phyloP scores from a whole-genome alignment of 164 flowering plant genomes.

The Aristolochia contorta region DNA sequence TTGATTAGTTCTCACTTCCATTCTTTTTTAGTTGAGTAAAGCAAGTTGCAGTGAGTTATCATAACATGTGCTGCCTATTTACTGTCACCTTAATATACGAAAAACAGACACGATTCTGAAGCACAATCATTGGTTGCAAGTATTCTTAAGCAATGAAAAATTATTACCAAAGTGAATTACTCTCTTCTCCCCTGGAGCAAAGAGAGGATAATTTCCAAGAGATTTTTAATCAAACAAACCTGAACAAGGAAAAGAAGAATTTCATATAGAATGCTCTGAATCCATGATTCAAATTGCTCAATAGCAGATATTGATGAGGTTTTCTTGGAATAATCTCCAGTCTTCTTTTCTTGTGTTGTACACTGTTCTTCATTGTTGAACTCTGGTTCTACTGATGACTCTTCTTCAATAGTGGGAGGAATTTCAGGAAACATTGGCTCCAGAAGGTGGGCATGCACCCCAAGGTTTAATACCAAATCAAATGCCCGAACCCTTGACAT shows the following conservation, averaged over 20 bases:
- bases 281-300: conserved; percentile 80
- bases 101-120: no score
- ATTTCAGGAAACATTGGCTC: conserved; percentile 69
- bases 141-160: no score
- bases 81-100: no score
- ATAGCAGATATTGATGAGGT: conserved; percentile 43
- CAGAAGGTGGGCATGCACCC: conserved; percentile 92
- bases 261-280: conserved; percentile 75
- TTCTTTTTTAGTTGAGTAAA: no score
- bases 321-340: conserved; percentile 27
- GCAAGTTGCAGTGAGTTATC: no score
- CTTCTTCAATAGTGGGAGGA: conserved; percentile 67
- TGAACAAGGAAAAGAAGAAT: conserved; percentile 90
- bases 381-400: conserved; percentile 42
- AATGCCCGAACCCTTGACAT: conserved; percentile 77
- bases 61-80: no score
- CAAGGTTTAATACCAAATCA: conserved; percentile 92
- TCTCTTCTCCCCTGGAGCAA: no score
- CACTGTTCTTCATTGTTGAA: conserved; percentile 39
- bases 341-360: conserved; percentile 25
- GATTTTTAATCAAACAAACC: conserved; percentile 27
- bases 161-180: no score
- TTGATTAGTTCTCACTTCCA: no score
- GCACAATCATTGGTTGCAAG: no score
- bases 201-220: no score